Evolutionary conservation across 306 rosid genomes (phyloP), one percentile per base, ranked within the genome.

Genomic region (Trichosanthes truncata): DNA sequence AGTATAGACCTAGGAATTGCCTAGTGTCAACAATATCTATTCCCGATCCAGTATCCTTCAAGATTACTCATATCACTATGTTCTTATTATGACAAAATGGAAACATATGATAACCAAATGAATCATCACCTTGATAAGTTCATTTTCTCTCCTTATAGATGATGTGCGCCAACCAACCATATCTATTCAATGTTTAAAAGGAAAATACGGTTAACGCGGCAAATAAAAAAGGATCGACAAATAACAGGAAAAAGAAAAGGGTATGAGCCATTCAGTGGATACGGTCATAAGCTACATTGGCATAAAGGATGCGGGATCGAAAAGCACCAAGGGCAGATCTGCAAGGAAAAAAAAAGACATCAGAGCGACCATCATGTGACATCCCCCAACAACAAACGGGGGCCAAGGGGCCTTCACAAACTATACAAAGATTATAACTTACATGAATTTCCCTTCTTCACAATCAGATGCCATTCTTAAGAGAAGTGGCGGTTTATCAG

Each of bases 161-260:
- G 98, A 95, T 66, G 98, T 95, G 80, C 98, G 97, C 98, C 98
- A 95, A 72, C 98, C 98, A 86, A 92, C 98, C 97, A 95, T 92
- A 84, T 95, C 98, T 95, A 83, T 73, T 73, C 26, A 49, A 21
- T 48, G 78, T 73, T 48, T 7, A 48, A 36, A 25, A 80, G 77
- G 82, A 85, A 84, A 87, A 82, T 89, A 87, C 82, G 76, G 80
- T 80, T 48, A 81, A 45, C 26, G 26, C 29, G 29, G n/a, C 17
- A 79, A 33, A 65, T 48, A 23, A 51, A 18, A 52, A 33, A 17
- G 74, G 49, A 20, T 43, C 17, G n/a, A 36, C 65, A 38, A 48
- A 31, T 35, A 51, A 31, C 59, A 66, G 71, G 8, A 52, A 41
- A 46, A 79, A 20, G 8, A n/a, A 45, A 65, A 29, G 61, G 68